phyloP scores from a whole-genome alignment of 2,329 filamentous ascomycete genomes.

The Thelonectria discophora region DNA sequence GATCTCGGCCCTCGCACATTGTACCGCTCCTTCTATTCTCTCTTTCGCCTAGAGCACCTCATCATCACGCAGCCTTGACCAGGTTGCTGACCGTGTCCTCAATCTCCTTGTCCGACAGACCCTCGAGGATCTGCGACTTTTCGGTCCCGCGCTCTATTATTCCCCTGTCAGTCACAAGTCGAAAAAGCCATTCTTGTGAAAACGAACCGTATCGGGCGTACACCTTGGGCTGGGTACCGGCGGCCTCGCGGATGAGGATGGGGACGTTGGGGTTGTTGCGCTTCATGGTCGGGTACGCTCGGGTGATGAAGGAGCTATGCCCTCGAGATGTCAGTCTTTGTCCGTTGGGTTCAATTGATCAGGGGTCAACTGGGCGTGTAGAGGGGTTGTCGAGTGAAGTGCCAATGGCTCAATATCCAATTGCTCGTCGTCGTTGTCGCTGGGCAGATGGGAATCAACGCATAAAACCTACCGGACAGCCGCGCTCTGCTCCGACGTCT shows the following conservation, averaged over 20 bases:
- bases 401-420: background rate
- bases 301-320: conserved; percentile 83
- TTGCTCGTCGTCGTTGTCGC: conserved; percentile 3
- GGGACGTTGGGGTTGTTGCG: conserved; percentile 95
- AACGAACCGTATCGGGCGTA: conserved; percentile 88
- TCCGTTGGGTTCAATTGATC: background rate
- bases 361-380: background rate
- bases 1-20: too few species aligned
- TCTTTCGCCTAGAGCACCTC: conserved; percentile 1
- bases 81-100: conserved; percentile 65
- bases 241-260: conserved; percentile 93
- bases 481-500: conserved; percentile 90
- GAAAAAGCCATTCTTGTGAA: background rate
- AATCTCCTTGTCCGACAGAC: conserved; percentile 68
- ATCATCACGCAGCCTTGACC: conserved; percentile 54
- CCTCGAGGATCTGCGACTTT: conserved; percentile 66
- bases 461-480: conserved; percentile 75
- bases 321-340: conserved; percentile 7
- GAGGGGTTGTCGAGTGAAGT: background rate
- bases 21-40: background rate
- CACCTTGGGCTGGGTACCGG: conserved; percentile 83
- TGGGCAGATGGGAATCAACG: conserved; percentile 15
- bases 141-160: conserved; percentile 63
- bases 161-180: background rate
- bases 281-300: conserved; percentile 98